A percentile compares a stretch with the other conserved stretches of the same genome.
phyloP scores from a whole-genome alignment of 2,329 filamentous ascomycete genomes.

The Sarocladiaceae sp. region DNA sequence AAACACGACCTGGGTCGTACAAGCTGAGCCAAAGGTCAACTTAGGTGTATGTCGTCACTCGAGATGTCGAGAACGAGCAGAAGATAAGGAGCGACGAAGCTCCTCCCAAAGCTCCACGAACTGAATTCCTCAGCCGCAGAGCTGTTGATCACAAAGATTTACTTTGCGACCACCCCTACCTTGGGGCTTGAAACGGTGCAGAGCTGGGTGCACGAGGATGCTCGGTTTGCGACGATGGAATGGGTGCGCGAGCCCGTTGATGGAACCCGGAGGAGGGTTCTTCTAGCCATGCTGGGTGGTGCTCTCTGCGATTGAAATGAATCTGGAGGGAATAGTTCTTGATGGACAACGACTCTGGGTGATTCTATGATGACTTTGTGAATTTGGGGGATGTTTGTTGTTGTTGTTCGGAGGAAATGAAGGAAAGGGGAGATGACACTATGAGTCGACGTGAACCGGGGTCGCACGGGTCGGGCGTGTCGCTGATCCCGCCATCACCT shows the following conservation, averaged over 20 bases:
- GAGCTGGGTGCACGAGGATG: constrained; percentile 4
- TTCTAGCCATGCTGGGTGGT: constrained; percentile 16
- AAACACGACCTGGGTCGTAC: no score
- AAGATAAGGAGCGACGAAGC: constrained; percentile 13
- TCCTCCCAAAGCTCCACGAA: constrained; percentile 10
- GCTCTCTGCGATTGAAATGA: no score
- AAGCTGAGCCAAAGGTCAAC: no score
- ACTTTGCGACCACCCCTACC: constrained; percentile 41
- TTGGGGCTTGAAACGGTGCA: constrained; percentile 41
- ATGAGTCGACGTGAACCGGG: constrained; percentile 4
- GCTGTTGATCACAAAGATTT: constrained; percentile 21
- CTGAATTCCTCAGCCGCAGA: constrained; percentile 13
- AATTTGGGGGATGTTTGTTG: background rate
- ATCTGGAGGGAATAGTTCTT: no score
- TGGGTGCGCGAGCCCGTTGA: constrained; percentile 1
- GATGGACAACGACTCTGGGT: no score
- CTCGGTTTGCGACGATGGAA: constrained; percentile 1
- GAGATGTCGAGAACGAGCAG: constrained; percentile 4
- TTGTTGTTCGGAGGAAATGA: constrained; percentile 6
- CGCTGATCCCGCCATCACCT: background rate
- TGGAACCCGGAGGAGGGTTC: constrained; percentile 1
- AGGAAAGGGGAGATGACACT: constrained; percentile 6
- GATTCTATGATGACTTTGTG: no score
- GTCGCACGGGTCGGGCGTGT: constrained; percentile 1
- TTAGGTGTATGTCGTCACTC: background rate